Conservation (phyloP, 768 basidiomycete species). For the Tubosaeta sp. region DNA sequence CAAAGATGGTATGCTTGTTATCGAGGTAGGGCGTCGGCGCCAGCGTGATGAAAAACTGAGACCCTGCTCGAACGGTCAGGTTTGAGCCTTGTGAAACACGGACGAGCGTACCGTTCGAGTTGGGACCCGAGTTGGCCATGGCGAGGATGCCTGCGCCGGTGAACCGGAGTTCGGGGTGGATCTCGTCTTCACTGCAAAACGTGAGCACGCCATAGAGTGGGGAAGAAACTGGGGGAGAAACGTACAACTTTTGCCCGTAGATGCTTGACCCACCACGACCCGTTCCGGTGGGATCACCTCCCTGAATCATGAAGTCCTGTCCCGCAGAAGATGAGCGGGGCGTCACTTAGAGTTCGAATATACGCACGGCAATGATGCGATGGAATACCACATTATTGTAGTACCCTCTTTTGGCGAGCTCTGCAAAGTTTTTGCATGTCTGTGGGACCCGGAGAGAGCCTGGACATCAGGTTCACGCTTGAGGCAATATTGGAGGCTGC, state of each 20-base stretch:
- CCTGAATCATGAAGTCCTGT: constrained; percentile 97
- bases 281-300: constrained; percentile 93
- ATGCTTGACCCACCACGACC: constrained; percentile 89
- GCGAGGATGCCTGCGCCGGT: constrained; percentile 95
- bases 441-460: constrained; percentile 30
- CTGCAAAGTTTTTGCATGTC: constrained; percentile 95
- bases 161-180: constrained; percentile 87
- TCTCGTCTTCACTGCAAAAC: constrained; percentile 74
- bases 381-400: constrained; percentile 91
- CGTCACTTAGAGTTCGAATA: background rate
- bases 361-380: constrained; percentile 77
- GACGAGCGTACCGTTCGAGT: constrained; percentile 61
- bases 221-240: constrained; percentile 4
- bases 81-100: background rate
- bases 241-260: constrained; percentile 84
- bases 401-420: constrained; percentile 87
- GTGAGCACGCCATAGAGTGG: background rate
- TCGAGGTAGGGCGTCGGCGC: constrained; percentile 81
- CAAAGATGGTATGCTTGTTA: constrained; percentile 85
- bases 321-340: background rate
- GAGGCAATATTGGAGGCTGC: background rate
- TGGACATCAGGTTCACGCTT: background rate
- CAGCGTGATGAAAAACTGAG: constrained; percentile 91
- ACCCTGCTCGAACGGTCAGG: constrained; percentile 50
- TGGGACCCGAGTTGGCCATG: constrained; percentile 97